Conservation (phyloP, 1,284 basidiomycete genomes). For the Ustilago sp. region DNA sequence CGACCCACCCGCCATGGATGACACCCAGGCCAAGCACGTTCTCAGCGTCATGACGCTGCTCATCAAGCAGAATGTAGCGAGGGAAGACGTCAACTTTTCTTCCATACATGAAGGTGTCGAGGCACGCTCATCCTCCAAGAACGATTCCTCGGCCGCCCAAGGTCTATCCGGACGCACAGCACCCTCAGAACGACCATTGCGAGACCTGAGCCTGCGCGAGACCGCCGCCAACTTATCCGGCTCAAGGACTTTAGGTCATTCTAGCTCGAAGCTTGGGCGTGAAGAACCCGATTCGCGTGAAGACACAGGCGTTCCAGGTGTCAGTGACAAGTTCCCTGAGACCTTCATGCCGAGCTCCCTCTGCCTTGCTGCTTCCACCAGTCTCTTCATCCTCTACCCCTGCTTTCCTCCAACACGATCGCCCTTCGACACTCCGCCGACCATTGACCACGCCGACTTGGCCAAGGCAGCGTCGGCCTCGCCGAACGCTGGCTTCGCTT, state of each 20-base stretch:
- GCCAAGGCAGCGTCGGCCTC: conserved; percentile 6
- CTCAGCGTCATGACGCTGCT: conserved; percentile 78
- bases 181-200: conserved; percentile 45
- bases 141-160: conserved; percentile 14
- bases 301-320: not conserved
- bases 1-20: conserved; percentile 84
- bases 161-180: conserved; percentile 22
- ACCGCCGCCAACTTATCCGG: conserved; percentile 38
- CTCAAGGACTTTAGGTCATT: conserved; percentile 30
- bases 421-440: conserved; percentile 45
- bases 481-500: not conserved
- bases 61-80: conserved; percentile 75
- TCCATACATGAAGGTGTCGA: conserved; percentile 38
- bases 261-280: conserved; percentile 18
- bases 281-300: conserved; percentile 45
- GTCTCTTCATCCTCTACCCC: conserved; percentile 59
- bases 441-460: conserved; percentile 15
- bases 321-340: conserved; percentile 39
- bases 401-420: conserved; percentile 55
- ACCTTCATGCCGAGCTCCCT: conserved; percentile 52
- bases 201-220: conserved; percentile 42
- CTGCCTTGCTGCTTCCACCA: conserved; percentile 51
- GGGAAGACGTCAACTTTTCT: conserved; percentile 58
- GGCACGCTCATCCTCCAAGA: conserved; percentile 22
- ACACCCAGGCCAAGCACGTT: conserved; percentile 85